phyloP scores from a whole-genome alignment of 2,329 filamentous ascomycete species.

The Apiospora rasikravindrae region DNA sequence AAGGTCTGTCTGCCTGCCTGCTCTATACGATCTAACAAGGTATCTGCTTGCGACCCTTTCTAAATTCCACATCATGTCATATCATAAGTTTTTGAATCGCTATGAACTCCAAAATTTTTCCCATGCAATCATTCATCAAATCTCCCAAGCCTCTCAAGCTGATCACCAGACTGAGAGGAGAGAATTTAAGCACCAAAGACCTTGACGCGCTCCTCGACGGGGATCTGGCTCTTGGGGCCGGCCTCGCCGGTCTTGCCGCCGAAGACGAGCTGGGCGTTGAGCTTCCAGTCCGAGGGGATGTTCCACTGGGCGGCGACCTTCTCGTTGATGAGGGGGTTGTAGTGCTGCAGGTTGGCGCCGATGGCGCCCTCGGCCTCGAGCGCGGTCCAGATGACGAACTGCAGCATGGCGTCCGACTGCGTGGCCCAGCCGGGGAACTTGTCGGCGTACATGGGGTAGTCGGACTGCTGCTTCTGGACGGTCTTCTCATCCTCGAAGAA shows the following conservation, averaged over 20 bases:
- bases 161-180: background rate
- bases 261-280: constrained; percentile 86
- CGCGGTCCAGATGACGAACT: constrained; percentile 80
- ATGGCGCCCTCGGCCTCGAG: constrained; percentile 74
- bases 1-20: too few relatives aligned
- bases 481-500: constrained; percentile 83
- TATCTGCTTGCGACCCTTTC: background rate
- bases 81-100: constrained; percentile 1
- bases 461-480: constrained; percentile 69
- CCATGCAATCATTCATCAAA: constrained; percentile 21
- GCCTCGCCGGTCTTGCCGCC: constrained; percentile 64
- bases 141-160: too few relatives aligned
- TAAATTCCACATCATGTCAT: background rate
- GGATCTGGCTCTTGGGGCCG: constrained; percentile 67
- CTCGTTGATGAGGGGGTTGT: constrained; percentile 83
- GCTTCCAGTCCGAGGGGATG: constrained; percentile 73
- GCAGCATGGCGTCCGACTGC: constrained; percentile 82
- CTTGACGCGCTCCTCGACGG: constrained; percentile 71
- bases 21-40: background rate
- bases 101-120: constrained; percentile 7
- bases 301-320: constrained; percentile 73
- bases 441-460: constrained; percentile 76
- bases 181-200: constrained; percentile 57
- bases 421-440: constrained; percentile 78
- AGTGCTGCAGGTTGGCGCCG: constrained; percentile 19